Evolutionary conservation across 2,329 filamentous ascomycete genomes (phyloP), one percentile per base, ranked within the genome.

Genomic region (Fusarium brevicatenulatum): DNA sequence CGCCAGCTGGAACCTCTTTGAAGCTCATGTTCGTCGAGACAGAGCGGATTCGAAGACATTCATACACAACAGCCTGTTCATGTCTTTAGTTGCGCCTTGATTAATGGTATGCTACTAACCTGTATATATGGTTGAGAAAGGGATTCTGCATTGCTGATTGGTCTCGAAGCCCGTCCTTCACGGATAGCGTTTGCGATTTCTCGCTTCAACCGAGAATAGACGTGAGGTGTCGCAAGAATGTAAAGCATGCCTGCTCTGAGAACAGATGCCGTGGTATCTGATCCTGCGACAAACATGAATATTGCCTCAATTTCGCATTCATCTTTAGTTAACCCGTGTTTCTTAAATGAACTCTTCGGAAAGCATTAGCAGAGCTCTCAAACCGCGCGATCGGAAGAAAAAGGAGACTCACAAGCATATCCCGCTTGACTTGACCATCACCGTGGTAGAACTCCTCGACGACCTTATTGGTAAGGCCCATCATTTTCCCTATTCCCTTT

Each of bases 371-470:
- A 15, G 1, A 19, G 11, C 28, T 25, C 23, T 9, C 13, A 3
- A 11, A 25, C n/a, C 4, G 1, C 10, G 2, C 0, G 2, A 7
- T 9, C 7, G 21, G 21, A 0, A 18, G 10, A 50, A 2, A 23
- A 32, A n/a, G 4, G 7, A 3, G 5, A 15, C 43, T 39, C 6
- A 58, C 42, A 19, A 58, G 42, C 23, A 58, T 58, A 23, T 58
- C 55, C 4, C 19, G 23, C 6, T 23, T 37, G 6, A n/a, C 21
- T 15, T 30, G 5, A 6, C 19, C 32, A 15, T 58, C 23, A 1
- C 23, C 42, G 8, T 30, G 5, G 11, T 23, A 58, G 9, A 25
- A 34, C 7, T 58, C 55, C 18, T 34, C 21, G 15, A 58, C 55
- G 3, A 58, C 55, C 21, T 39, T 16, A 7, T 50, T 50, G 5